A percentile compares a stretch with the other conserved stretches of the same genome.
Conservation (phyloP, 805 yeast species). For the Pichia insulana region DNA sequence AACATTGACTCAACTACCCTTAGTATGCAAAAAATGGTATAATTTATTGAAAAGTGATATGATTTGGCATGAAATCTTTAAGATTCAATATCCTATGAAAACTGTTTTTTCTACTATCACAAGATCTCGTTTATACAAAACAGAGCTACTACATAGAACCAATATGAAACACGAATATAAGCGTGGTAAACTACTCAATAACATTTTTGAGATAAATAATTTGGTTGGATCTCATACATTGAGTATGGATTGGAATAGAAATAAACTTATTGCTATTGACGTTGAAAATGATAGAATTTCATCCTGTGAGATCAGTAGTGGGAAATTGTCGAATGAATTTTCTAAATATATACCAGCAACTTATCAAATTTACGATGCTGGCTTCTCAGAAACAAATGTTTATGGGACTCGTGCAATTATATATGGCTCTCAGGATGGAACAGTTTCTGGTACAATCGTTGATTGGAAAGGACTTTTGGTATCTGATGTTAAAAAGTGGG, state of each 20-base stretch:
- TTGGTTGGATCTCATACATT: slow-evolving; percentile 4
- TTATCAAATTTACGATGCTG: slow-evolving; percentile 17
- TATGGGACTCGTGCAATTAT: slow-evolving; percentile 18
- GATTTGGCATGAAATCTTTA: slow-evolving; percentile 42
- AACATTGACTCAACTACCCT: slow-evolving; percentile 32
- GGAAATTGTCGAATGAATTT: slow-evolving; percentile 6
- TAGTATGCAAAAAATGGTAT: slow-evolving; percentile 44
- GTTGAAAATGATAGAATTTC: slow-evolving; percentile 7
- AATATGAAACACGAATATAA: slow-evolving; percentile 19
- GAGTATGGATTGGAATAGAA: slow-evolving; percentile 8
- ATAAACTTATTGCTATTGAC: slow-evolving; percentile 9
- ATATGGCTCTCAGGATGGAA: slow-evolving; percentile 30
- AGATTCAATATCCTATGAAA: slow-evolving; percentile 30
- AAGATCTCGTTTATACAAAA: slow-evolving; percentile 36
- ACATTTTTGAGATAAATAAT: slow-evolving; percentile 4
- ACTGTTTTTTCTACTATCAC: slow-evolving; percentile 35
- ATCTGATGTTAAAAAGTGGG: slow-evolving; percentile 9
- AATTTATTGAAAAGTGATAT: slow-evolving; percentile 34
- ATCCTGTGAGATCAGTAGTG: slow-evolving; percentile 9
- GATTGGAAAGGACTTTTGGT: slow-evolving; percentile 15
- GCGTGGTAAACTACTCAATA: slow-evolving; percentile 5
- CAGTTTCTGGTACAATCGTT: slow-evolving; percentile 21
- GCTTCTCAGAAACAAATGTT: slow-evolving; percentile 1
- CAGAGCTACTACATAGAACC: slow-evolving; percentile 36
- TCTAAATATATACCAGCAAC: slow-evolving; percentile 25